Evolutionary conservation across 495 filamentous ascomycete genomes (phyloP), one percentile per base, ranked within the genome.

Genomic region (Lasiosphaeria hispida): DNA sequence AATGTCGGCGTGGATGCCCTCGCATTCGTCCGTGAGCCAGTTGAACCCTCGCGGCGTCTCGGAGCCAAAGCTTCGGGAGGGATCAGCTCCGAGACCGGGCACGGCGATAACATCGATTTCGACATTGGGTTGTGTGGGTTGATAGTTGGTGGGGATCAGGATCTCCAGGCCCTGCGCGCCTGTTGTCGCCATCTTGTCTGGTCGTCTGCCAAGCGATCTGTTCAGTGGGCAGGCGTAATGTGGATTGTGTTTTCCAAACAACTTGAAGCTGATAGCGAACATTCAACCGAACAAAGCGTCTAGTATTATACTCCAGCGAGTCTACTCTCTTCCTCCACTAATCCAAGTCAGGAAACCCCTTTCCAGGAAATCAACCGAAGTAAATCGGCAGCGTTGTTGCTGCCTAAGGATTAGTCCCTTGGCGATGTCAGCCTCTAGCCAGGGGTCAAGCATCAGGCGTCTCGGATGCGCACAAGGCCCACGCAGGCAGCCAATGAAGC

Each of bases 31-130:
- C 33, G 47, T 51, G 45, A 58, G 40, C 56, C 56, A 58, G 38
- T 51, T 58, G 56, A 58, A 58, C 8, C 52, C 52, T 34, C 52
- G 52, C 52, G 56, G 56, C 14, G 15, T 43, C 47, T 58, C 56
- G 18, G 56, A 58, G 48, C 56, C 56, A 33, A 58, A 58, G 37
- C 47, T 51, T 51, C 40, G 36, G 36, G 47, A 34, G 17, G 56
- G 56, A 41, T 58, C 48, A 15, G 56, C 56, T 1, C 56, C 56
- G 23, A 58, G 48, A 11, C 56, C 56, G 30, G 56, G 56, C 10
- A 58, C 56, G 37, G 56, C 56, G 36, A 58, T 51, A 38, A 58
- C 42, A 43, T 55, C 53, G 40, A 55, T 55, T 48, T 48, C 45
- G 45, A 48, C 19, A 33, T 48, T 48, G 17, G 19, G 45, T n/a